These are phyloP conservation scores for Leptosphaerulina australis DNA, from an alignment of 2,329 filamentous ascomycete genomes.

Conservation along the genomic window DNA sequence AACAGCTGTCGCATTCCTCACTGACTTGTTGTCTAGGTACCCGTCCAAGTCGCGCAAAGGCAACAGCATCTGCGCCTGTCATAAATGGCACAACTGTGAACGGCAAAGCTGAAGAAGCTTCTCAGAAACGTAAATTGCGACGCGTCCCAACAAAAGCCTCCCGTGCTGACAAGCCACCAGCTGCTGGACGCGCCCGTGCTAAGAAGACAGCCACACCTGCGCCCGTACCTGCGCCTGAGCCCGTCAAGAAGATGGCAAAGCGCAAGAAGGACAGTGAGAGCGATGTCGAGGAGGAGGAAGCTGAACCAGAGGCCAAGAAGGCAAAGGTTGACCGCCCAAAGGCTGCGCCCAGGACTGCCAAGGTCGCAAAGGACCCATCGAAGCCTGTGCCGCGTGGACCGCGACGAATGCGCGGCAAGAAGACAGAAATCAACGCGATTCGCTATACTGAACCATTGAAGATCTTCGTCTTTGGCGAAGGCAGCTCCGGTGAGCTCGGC, in stretches of 20 bases:
- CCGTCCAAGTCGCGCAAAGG: conserved; percentile 36
- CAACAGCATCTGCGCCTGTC: conserved; percentile 25
- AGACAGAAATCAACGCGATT: conserved; percentile 64
- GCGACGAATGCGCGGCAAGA: conserved; percentile 39
- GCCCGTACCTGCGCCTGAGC: conserved; percentile 19
- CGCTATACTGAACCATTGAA: conserved; percentile 68
- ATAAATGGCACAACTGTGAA: conserved; percentile 19
- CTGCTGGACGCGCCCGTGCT: conserved; percentile 26
- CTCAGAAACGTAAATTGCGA: conserved; percentile 13
- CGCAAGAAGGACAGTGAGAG: conserved; percentile 41
- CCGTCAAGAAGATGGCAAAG: conserved; percentile 32
- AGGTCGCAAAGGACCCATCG: conserved; percentile 20
- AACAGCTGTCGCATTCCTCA: conserved; percentile 15
- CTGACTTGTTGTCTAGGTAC: conserved; percentile 25
- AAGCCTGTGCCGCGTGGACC: conserved; percentile 41
- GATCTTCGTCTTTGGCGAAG: conserved; percentile 81
- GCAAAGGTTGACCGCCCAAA: conserved; percentile 28
- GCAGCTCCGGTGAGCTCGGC: conserved; percentile 80
- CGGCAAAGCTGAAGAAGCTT: conserved; percentile 10
- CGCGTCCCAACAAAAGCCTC: conserved; percentile 16
- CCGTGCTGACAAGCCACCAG: conserved; percentile 22
- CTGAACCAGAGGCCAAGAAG: conserved; percentile 34
- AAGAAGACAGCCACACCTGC: conserved; percentile 31
- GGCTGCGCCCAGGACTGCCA: conserved; percentile 24
- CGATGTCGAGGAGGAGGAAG: conserved; percentile 25